These are phyloP conservation scores for Monosporozyma siamensis DNA, from an alignment of 805 yeast species.

Conservation along the genomic window DNA sequence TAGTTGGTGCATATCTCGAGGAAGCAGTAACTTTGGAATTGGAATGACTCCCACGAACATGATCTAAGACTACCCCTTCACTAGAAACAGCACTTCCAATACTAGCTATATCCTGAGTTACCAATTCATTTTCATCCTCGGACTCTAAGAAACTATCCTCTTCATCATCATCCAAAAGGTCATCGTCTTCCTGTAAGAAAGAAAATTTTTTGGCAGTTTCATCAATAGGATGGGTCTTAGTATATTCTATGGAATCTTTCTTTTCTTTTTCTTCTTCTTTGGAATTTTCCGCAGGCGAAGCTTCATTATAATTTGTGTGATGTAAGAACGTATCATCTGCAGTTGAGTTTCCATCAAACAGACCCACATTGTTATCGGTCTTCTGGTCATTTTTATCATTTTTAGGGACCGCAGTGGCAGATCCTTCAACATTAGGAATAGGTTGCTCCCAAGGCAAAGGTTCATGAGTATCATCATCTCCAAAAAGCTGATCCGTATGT, in stretches of 20 bases:
- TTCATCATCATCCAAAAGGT: conserved; percentile 38
- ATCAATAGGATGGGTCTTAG: neutral
- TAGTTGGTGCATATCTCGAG: conserved; percentile 4
- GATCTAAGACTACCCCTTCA: neutral
- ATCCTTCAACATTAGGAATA: no score
- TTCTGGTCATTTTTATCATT: no score
- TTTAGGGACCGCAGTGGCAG: no score
- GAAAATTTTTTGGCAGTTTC: conserved; percentile 21
- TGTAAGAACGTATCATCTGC: neutral
- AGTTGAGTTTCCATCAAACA: neutral
- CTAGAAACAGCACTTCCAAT: neutral
- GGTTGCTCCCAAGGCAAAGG: neutral
- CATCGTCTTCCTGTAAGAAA: conserved; percentile 38
- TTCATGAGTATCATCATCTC: neutral
- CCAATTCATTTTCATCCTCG: conserved; percentile 18
- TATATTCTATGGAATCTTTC: no score
- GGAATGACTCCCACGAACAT: neutral
- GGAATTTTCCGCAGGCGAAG: neutral
- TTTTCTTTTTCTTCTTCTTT: neutral
- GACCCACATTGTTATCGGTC: neutral
- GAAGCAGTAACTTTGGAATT: neutral
- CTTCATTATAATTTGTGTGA: neutral
- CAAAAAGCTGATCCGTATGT: neutral
- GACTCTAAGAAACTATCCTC: conserved; percentile 24
- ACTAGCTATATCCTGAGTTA: neutral